These are phyloP conservation scores for Salvia splendens DNA, from an alignment of 257 asterid species.

Conservation along the genomic window DNA sequence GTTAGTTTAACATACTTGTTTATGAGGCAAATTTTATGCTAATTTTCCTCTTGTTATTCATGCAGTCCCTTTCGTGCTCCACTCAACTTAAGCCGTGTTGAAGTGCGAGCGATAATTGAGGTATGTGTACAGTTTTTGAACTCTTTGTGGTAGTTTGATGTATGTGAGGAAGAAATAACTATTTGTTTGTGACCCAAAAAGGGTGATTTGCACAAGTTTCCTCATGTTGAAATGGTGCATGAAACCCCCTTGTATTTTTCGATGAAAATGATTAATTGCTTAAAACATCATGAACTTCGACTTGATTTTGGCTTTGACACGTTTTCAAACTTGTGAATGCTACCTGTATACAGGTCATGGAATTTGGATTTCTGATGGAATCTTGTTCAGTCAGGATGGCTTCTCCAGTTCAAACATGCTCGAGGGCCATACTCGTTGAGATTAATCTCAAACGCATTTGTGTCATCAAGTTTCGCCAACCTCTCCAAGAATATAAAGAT, in stretches of 20 bases:
- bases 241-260: neutral
- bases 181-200: neutral
- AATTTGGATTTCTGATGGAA: neutral
- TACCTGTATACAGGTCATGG: conserved; percentile 21
- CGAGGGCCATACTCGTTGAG: neutral
- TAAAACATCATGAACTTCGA: too few species aligned
- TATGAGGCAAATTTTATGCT: neutral
- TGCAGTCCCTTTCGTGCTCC: conserved; percentile 57
- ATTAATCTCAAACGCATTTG: neutral
- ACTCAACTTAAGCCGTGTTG: conserved; percentile 38
- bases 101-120: conserved; percentile 8
- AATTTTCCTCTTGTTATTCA: conserved; percentile 13
- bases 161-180: neutral
- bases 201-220: neutral
- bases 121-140: conserved; percentile 26
- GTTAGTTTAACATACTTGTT: conserved; percentile 1
- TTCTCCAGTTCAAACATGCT: neutral
- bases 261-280: too few species aligned
- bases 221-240: neutral
- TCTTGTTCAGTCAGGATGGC: too few species aligned
- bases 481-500: neutral
- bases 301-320: too few species aligned
- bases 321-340: neutral
- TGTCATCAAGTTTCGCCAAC: neutral
- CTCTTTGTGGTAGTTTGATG: conserved; percentile 1